Base-by-base conservation (phyloP, 2,329 filamentous ascomycete genomes). In the Pyrenophora graminea region DNA sequence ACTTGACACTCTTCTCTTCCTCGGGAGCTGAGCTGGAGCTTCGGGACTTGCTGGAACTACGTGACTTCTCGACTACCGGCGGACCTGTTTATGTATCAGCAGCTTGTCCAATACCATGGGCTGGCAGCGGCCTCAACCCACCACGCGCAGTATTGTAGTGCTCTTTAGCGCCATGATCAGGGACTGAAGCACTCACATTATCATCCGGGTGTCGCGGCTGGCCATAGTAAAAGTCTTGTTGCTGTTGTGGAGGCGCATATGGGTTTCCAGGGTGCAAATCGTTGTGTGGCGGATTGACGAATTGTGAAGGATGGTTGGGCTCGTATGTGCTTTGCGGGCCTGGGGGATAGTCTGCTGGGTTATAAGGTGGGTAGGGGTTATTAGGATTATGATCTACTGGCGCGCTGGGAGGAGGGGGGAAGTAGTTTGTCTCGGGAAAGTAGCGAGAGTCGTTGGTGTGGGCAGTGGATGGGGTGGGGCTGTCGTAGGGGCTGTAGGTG, bases 121-220 rank as follows among this genome's bases (percentile, higher is more conserved):
- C 47, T 61, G 62, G 61, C 61, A 56, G 49, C 58, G 63, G 62
- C 61, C 62, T 64, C 38, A 63, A 72, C 70, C 64, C 69, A 72
- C 71, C 71, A 64, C 61, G 60, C 41, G 57, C 55, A 55, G 57
- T 56, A 43, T 48, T 43, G 30, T 48, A 23, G 57, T 66, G 59
- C 52, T 58, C 59, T 58, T 70, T 68, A 60, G 68, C 62, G 53
- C 63, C 51, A 53, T 45, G 36, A 30, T 51, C 50, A 65, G 61
- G 64, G 56, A 54, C 59, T 58, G 60, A 64, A 71, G 73, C 73
- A 80, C 78, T 80, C 77, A 80, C 78, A 79, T 80, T 77, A 59
- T 76, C 75, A 69, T 74, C 71, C 61, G 67, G 68, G 51, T 63
- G 70, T 51, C 67, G 66, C 38, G 64, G 65, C 55, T 69, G 68